Conservation (phyloP, 208 protist species). For the Trypanosoma scelopori region DNA sequence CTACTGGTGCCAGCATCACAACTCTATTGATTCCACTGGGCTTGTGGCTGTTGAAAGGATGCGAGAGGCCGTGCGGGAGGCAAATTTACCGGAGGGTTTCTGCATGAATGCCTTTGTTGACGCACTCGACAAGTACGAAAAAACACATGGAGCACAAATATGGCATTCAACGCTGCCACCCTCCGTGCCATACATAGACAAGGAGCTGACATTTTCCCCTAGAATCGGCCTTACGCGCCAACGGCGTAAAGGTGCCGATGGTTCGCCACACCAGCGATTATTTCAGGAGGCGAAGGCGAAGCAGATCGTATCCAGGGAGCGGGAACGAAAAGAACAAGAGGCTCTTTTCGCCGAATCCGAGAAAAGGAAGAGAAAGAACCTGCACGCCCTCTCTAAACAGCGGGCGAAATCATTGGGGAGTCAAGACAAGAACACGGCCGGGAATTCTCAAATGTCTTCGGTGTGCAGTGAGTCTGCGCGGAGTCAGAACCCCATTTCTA, state of each 20-base stretch:
- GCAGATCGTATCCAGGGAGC: slow-evolving; percentile 38
- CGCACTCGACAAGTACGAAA: slow-evolving; percentile 18
- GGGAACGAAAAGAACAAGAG: slow-evolving; percentile 43
- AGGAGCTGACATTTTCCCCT: slow-evolving; percentile 50
- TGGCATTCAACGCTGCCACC: slow-evolving; percentile 28
- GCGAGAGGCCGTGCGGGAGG: slow-evolving; percentile 3
- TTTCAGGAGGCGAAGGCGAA: slow-evolving; percentile 40
- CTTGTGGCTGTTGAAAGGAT: slow-evolving; percentile 20
- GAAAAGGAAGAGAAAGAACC: slow-evolving; percentile 15
- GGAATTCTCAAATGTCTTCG: neutral
- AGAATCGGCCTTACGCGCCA: slow-evolving; percentile 27
- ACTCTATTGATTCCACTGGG: neutral
- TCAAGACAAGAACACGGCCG: neutral
- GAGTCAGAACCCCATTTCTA: neutral
- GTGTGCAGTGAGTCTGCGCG: neutral
- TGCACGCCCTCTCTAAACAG: neutral
- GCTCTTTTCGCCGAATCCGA: slow-evolving; percentile 22
- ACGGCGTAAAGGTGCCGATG: slow-evolving; percentile 10
- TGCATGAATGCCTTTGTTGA: slow-evolving; percentile 17
- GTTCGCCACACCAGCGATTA: slow-evolving; percentile 49
- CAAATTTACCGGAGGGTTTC: neutral
- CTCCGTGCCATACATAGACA: slow-evolving; percentile 11
- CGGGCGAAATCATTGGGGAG: neutral
- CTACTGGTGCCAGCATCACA: slow-evolving; percentile 1
- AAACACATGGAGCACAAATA: slow-evolving; percentile 11